Percentiles rank a stretch among this genome's conserved stretches.
These are phyloP conservation scores for Hibiscus mutabilis DNA, from an alignment of 345 rosid genomes.

Conservation along the genomic window DNA sequence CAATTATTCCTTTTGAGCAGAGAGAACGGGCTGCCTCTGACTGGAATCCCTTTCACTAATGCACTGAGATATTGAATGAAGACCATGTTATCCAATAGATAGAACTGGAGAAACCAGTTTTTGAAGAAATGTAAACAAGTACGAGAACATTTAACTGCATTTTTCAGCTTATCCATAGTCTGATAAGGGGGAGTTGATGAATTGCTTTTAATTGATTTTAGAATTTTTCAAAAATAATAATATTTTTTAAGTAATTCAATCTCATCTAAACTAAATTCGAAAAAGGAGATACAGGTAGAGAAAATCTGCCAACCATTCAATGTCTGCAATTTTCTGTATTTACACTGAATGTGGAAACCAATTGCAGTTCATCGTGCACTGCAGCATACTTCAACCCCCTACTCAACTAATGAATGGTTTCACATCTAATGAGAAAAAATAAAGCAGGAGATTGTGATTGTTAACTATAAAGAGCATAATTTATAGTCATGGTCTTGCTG, in stretches of 20 bases:
- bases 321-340: not conserved
- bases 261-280: not conserved
- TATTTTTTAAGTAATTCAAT: too few relatives aligned
- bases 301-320: not conserved
- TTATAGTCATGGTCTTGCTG: not conserved
- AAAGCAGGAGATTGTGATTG: not conserved
- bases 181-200: too few relatives aligned
- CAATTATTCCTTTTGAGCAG: constrained; percentile 6
- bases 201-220: too few relatives aligned
- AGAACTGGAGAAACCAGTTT: too few relatives aligned
- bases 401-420: not conserved
- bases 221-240: too few relatives aligned
- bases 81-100: too few relatives aligned
- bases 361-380: not conserved
- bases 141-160: too few relatives aligned
- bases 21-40: constrained; percentile 1
- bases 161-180: too few relatives aligned
- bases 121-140: too few relatives aligned
- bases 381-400: not conserved
- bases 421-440: not conserved
- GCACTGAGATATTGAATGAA: not conserved
- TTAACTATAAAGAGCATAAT: not conserved
- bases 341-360: constrained; percentile 5
- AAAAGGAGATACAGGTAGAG: not conserved
- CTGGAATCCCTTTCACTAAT: not conserved